Base-by-base conservation (phyloP, 2,329 filamentous ascomycete species). In the Fusarium pseudocircinatum region DNA sequence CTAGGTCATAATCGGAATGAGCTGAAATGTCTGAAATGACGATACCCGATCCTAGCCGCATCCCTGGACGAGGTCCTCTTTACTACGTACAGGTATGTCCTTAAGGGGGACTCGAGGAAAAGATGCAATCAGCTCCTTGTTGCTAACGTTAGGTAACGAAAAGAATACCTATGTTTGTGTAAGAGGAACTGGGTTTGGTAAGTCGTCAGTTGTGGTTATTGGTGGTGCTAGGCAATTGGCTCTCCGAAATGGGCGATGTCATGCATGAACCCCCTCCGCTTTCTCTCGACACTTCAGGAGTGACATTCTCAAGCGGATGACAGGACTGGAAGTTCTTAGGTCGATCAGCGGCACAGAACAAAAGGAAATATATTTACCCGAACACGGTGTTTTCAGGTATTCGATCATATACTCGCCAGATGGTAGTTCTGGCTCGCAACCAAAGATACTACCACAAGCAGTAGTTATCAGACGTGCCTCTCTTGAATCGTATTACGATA, bases 231-330 rank as follows among this genome's bases (percentile, higher is more conserved):
- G 53, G 58, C 24, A 44, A 49, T 34, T 63, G 64, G 57, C 37
- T 65, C 32, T 58, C 60, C 60, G 47, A 63, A 61, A 58, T 54
- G 52, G 53, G 70, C 70, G 73, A 78, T 78, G 76, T 78, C 69
- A 77, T 78, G 76, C 76, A 78, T 78, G 76, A 78, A 78, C 74
- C 61, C 56, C 57, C 64, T 66, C 63, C 61, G 57, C 66, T 71
- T 43, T 14, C 43, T 56, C 46, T 37, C 60, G 42, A 56, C 57
- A 36, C 63, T 69, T 64, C 36, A 65, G 34, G 50, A 53, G 43
- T 24, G n/a, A 69, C 60, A 65, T 69, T 43, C 24, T 67, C 28
- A 57, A 64, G 67, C 46, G 32, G 26, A 56, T 37, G 67, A 72
- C 59, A 62, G 60, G 63, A 62, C 30, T 58, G 63, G 60, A 60